Percentiles rank a stretch among this genome's conserved stretches.
Conservation (phyloP, 805 yeast species). For the Zygosaccharomyces pseudorouxii region DNA sequence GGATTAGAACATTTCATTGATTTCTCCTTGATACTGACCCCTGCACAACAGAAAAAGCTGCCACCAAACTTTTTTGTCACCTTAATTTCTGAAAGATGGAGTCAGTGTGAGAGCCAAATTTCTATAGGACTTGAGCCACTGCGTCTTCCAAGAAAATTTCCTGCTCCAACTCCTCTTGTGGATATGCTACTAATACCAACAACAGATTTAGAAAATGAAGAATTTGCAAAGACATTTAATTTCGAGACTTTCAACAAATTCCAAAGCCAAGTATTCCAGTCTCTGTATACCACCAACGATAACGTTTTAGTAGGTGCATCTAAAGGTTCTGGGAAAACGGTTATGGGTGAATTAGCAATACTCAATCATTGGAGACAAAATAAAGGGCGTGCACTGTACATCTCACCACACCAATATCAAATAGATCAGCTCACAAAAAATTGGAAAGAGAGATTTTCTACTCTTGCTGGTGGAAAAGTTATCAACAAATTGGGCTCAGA, state of each 20-base stretch:
- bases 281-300: constrained; percentile 53
- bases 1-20: constrained; percentile 54
- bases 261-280: constrained; percentile 66
- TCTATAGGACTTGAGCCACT: constrained; percentile 45
- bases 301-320: constrained; percentile 65
- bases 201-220: constrained; percentile 44
- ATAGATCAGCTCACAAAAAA: constrained; percentile 42
- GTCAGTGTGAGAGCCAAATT: constrained; percentile 60
- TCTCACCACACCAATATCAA: constrained; percentile 58
- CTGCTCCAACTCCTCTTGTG: constrained; percentile 23
- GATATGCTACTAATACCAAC: constrained; percentile 44
- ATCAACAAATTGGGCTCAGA: constrained; percentile 55
- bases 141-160: constrained; percentile 30
- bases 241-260: constrained; percentile 60
- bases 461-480: constrained; percentile 52
- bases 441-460: constrained; percentile 52
- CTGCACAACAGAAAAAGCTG: constrained; percentile 22
- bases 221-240: constrained; percentile 42
- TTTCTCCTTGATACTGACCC: constrained; percentile 47
- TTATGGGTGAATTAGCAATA: constrained; percentile 66
- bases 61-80: constrained; percentile 76
- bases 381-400: constrained; percentile 65
- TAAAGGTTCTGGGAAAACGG: constrained; percentile 73
- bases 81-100: constrained; percentile 78
- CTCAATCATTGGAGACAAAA: constrained; percentile 67